A percentile compares a stretch with the other conserved stretches of the same genome.
These are phyloP conservation scores for Trichoderma koningiopsis DNA, from an alignment of 2,329 filamentous ascomycete species.

Conservation along the genomic window DNA sequence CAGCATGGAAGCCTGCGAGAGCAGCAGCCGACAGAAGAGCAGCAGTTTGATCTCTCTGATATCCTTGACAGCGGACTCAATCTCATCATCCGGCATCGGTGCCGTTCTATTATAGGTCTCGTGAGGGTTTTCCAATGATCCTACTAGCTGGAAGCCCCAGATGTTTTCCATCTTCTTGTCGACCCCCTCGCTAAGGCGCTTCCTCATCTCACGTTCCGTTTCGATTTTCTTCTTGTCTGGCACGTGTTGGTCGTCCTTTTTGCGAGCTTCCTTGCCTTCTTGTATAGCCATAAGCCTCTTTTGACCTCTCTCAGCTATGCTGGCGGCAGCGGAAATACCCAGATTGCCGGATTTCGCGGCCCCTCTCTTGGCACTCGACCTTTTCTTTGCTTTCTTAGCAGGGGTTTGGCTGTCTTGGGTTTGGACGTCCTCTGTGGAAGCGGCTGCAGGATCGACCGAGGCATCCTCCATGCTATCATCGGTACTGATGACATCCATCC, in stretches of 20 bases:
- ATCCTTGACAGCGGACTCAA: constrained; percentile 31
- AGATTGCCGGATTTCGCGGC: not conserved
- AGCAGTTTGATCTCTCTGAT: constrained; percentile 36
- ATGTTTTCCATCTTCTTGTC: constrained; percentile 32
- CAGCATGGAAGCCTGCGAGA: constrained; percentile 33
- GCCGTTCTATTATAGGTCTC: constrained; percentile 34
- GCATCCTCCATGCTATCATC: not conserved
- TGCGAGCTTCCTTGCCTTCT: not conserved
- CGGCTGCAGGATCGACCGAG: not conserved
- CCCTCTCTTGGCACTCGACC: not conserved
- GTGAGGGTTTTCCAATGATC: constrained; percentile 33
- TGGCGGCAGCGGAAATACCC: not conserved
- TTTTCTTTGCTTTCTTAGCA: constrained; percentile 4
- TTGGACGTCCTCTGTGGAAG: not conserved
- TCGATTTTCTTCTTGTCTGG: constrained; percentile 37
- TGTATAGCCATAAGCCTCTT: constrained; percentile 15
- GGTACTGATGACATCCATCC: constrained; percentile 29
- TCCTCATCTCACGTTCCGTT: constrained; percentile 36
- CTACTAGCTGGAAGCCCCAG: constrained; percentile 32
- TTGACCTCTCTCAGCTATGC: not conserved
- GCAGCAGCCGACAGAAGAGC: constrained; percentile 34
- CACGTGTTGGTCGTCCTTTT: constrained; percentile 23
- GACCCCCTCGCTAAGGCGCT: constrained; percentile 33
- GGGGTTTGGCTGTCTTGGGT: not conserved
- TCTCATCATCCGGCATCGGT: constrained; percentile 33